These are phyloP conservation scores for Tylopilus vinaceipallidus DNA, from an alignment of 768 basidiomycete genomes.

Conservation along the genomic window DNA sequence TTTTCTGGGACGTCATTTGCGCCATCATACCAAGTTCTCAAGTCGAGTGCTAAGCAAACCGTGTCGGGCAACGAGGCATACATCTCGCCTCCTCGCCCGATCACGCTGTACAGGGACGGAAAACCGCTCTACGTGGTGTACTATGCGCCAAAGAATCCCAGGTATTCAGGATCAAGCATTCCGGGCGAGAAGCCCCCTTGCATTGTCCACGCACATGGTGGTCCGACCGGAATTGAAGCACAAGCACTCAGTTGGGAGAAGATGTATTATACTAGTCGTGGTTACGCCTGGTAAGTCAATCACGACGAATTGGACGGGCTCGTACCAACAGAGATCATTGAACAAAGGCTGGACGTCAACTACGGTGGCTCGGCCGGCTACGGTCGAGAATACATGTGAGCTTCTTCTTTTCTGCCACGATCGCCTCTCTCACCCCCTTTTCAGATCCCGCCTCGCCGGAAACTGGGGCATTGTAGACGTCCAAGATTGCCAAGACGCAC, in stretches of 20 bases:
- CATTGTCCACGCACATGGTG: slow-evolving; percentile 66
- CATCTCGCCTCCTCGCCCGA: slow-evolving; percentile 49
- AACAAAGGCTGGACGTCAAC: slow-evolving; percentile 67
- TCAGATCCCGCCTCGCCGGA: slow-evolving; percentile 49
- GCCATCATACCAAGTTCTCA: slow-evolving; percentile 21
- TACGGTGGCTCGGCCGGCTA: slow-evolving; percentile 76
- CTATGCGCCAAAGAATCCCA: slow-evolving; percentile 65
- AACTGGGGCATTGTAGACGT: slow-evolving; percentile 79
- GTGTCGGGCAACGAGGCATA: slow-evolving; percentile 18
- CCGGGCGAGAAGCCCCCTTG: slow-evolving; percentile 64
- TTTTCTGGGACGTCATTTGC: slow-evolving; percentile 24
- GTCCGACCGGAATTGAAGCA: slow-evolving; percentile 52
- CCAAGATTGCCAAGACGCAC: slow-evolving; percentile 58
- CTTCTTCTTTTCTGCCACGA: not conserved
- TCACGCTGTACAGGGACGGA: slow-evolving; percentile 38
- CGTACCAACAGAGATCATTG: not conserved
- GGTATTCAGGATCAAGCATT: slow-evolving; percentile 47
- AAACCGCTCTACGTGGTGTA: slow-evolving; percentile 58
- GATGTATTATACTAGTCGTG: slow-evolving; percentile 67
- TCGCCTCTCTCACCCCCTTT: not conserved
- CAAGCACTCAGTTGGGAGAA: slow-evolving; percentile 54
- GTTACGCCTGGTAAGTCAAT: slow-evolving; percentile 64
- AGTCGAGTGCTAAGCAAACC: slow-evolving; percentile 23
- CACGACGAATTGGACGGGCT: too few relatives aligned
- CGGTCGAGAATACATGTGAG: slow-evolving; percentile 62